Conservation (phyloP, 1,284 basidiomycete species). For the Cryptococcus neoformans region DNA sequence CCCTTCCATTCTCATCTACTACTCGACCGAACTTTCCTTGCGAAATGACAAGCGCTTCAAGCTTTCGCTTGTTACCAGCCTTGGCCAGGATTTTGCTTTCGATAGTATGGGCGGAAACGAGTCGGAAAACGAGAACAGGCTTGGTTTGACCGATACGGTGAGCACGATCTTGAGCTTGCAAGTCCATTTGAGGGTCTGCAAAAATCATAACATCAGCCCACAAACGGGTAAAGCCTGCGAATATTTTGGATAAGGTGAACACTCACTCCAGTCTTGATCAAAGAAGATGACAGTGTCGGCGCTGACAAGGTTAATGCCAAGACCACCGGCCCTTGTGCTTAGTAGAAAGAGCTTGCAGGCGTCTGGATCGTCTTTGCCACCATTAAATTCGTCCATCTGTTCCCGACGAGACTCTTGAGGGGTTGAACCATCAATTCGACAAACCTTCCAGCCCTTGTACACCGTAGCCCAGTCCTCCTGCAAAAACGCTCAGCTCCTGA, state of each 20-base stretch:
- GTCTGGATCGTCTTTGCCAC: constrained; percentile 59
- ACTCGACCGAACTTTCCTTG: constrained; percentile 75
- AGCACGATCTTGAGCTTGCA: constrained; percentile 92
- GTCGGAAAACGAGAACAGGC: constrained; percentile 82
- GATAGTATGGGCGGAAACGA: constrained; percentile 75
- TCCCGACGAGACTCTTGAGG: constrained; percentile 71
- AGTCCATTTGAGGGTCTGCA: constrained; percentile 89
- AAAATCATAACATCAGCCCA: neutral
- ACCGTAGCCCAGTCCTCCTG: constrained; percentile 77
- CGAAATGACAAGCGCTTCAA: constrained; percentile 92
- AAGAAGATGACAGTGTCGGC: constrained; percentile 96
- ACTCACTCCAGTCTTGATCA: constrained; percentile 86
- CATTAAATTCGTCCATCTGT: constrained; percentile 83
- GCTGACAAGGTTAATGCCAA: constrained; percentile 87
- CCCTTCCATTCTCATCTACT: constrained; percentile 33
- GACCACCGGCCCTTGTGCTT: constrained; percentile 86
- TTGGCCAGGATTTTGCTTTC: constrained; percentile 89
- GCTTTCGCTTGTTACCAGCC: constrained; percentile 79
- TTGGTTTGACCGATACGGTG: constrained; percentile 92
- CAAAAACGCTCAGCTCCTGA: neutral
- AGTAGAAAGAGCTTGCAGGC: constrained; percentile 82
- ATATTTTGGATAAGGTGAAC: constrained; percentile 49
- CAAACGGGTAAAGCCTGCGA: too few species aligned
- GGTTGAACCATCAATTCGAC: constrained; percentile 87
- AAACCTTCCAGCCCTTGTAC: constrained; percentile 75